Base-by-base conservation (phyloP, 139 green algal species). In the Tetratostichococcus sp. region DNA sequence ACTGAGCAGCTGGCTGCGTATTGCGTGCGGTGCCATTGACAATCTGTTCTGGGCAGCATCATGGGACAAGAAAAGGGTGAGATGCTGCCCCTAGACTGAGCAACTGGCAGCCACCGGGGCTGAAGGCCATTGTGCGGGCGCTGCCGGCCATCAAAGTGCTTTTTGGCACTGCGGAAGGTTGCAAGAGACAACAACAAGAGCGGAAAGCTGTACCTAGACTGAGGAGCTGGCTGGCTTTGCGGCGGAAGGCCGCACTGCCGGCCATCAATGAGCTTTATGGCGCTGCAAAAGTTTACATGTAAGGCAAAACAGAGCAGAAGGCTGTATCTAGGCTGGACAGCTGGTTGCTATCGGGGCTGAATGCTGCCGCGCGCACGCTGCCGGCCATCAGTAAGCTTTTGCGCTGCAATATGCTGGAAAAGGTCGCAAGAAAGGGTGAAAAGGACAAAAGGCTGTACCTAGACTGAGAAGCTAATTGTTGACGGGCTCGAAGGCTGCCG, bases 141-240 rank as follows among this genome's bases (percentile, higher is more conserved):
- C 84, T 90, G 50, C 93, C 93, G 68, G 83, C 92, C 87, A 97
- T 94, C 76, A n/a, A n/a, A n/a, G n/a, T n/a, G n/a, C n/a, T n/a
- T n/a, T n/a, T n/a, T n/a, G n/a, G n/a, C n/a, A n/a, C n/a, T n/a
- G n/a, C n/a, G 95, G 95, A 3, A 98, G 83, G 2, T 57, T 87
- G 65, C 28, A 82, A 94, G 89, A 21, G 87, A 76, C 23, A 78
- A 89, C 14, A 75, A 42, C 30, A 96, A 82, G 23, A 86, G 94
- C 23, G 98, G 78, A 21, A 98, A 87, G 19, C n/a, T n/a, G n/a
- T n/a, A 89, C 85, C 93, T 34, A 80, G 76, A 1, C 91, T 93
- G 0, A 94, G 39, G 14, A 98, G 85, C 77, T 91, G 71, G 23
- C 73, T 72, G 17, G 90, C 89, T 43, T 91, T 85, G 25, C 79